Evolutionary conservation across 164 flowering plant species (phyloP).

Genomic region (Akebia trifoliata): DNA sequence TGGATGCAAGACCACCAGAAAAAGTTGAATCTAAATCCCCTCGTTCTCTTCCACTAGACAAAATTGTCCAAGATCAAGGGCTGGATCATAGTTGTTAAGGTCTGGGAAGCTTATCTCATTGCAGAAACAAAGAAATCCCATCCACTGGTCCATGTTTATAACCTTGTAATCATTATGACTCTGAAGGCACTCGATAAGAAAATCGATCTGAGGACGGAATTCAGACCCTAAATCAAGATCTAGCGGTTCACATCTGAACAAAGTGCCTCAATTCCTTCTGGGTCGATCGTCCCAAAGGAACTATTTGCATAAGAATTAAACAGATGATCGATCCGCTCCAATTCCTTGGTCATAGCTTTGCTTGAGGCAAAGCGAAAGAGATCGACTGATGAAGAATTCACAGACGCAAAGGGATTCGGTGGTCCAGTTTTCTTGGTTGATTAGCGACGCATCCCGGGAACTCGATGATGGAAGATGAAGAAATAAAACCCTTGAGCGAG

Average conservation of each 20-base stretch:
- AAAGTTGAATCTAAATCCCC: conserved; percentile 27
- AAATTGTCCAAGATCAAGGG: conserved; percentile 86
- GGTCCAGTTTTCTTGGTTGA: no score
- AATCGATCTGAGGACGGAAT: conserved; percentile 53
- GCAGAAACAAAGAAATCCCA: conserved; percentile 78
- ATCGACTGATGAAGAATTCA: no score
- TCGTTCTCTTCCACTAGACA: conserved; percentile 70
- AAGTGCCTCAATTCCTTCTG: conserved; percentile 88
- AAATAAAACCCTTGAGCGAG: no score
- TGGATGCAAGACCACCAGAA: no score
- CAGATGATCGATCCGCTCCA: conserved; percentile 58
- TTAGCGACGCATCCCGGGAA: no score
- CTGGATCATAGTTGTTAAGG: conserved; percentile 63
- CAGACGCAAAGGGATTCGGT: no score
- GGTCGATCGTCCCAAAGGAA: conserved; percentile 55
- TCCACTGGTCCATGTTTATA: conserved; percentile 97
- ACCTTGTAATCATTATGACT: conserved; percentile 81
- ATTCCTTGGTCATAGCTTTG: conserved; percentile 58
- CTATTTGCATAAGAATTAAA: conserved; percentile 47
- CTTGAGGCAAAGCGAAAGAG: no score
- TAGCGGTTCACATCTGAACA: conserved; percentile 68
- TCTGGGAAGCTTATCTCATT: conserved; percentile 86
- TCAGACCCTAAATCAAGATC: conserved; percentile 66
- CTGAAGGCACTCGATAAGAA: conserved; percentile 62
- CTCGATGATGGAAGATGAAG: no score